Base-by-base conservation (phyloP, 306 rosid species). In the Inga oerstediana region DNA sequence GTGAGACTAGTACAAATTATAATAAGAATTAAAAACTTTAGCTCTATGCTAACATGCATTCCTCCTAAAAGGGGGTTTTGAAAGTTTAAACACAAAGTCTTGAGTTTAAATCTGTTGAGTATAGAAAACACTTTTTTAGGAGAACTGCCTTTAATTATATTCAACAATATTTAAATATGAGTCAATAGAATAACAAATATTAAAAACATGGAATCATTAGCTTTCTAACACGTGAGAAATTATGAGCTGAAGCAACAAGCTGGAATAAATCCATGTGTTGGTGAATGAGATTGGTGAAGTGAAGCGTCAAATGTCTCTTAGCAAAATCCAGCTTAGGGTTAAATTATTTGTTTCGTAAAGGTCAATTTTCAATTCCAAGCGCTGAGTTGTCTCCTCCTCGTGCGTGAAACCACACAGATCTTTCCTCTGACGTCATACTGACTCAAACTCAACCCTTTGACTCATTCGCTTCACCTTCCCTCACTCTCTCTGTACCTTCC, bases 341-440 rank as follows among this genome's bases (percentile, higher is more conserved):
- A 12, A 64, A 52, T 19, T 6, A 52, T 15, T 64, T 30, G 0
- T 64, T 12, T 27, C 14, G 0, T 2, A 74, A 79, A 12, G 49
- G 73, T 79, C 17, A 83, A 32, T 44, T 14, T 11, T 76, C 17
- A 83, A n/a, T 44, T 14, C 30, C 16, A 22, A 3, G 0, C 32
- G 10, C 27, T 49, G 87, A 77, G 79, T 73, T 84, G 85, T 84
- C 76, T 77, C 71, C 45, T 84, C 75, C 16, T 44, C 34, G 49
- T 32, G 49, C 78, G 9, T 3, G 2, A 9, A 64, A 73, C 8
- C 19, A 52, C 6, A 30, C 46, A 54, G 48, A 1, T 46, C n/a
- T 70, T n/a, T 13, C 7, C 3, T 27, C 17, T 58, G 48, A 78
- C 83, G 83, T 84, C 87, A 84, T 37, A 81, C 13, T 24, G n/a